These are phyloP conservation scores for Metschnikowia continentalis DNA, from an alignment of 805 yeast species.

Conservation along the genomic window DNA sequence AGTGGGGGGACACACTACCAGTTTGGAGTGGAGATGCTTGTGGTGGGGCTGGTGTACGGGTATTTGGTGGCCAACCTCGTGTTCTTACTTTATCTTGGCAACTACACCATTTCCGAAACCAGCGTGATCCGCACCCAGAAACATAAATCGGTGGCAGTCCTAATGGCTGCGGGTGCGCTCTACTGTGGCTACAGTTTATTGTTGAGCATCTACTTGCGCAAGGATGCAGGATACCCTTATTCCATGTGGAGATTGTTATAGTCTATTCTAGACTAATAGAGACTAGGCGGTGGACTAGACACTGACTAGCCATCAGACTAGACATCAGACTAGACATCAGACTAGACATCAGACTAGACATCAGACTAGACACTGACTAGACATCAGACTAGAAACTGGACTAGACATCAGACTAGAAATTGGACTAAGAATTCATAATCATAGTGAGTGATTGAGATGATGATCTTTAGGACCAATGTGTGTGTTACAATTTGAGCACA, in stretches of 20 bases:
- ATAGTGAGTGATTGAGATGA: too few species aligned
- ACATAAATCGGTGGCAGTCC: conserved; percentile 16
- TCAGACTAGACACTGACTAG: too few species aligned
- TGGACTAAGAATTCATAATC: too few species aligned
- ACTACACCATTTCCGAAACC: conserved; percentile 21
- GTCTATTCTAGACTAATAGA: neutral
- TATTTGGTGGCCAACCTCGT: conserved; percentile 41
- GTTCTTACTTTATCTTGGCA: conserved; percentile 36
- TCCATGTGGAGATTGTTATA: conserved; percentile 28
- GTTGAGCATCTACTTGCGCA: conserved; percentile 41
- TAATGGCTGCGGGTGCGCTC: conserved; percentile 21
- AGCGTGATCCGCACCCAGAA: conserved; percentile 19
- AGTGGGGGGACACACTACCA: conserved; percentile 67
- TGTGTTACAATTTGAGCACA: too few species aligned
- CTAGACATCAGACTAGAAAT: too few species aligned
- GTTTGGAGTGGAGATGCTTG: conserved; percentile 62
- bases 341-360: too few species aligned
- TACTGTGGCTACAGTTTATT: conserved; percentile 42
- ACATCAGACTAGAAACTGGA: too few species aligned
- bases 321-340: too few species aligned
- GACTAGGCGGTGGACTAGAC: too few species aligned
- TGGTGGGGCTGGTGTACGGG: conserved; percentile 50
- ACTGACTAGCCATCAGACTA: neutral
- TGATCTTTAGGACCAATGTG: too few species aligned
- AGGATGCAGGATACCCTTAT: conserved; percentile 50